Percentiles rank a stretch among this genome's conserved stretches.
Conservation (phyloP, 768 basidiomycete species). For the Omphalotus guepiniiformis region DNA sequence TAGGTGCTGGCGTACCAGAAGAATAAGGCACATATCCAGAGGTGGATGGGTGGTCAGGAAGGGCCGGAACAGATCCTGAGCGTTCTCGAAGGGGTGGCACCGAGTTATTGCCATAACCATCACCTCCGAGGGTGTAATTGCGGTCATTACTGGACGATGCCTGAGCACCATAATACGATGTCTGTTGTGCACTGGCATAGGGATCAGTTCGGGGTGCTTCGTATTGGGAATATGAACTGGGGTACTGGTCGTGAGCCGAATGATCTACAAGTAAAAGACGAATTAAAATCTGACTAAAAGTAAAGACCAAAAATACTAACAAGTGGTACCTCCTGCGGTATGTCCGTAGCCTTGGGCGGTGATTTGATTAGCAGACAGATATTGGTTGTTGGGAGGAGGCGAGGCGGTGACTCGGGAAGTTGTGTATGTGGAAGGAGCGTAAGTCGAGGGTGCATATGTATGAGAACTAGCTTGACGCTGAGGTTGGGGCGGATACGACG, state of each 20-base stretch:
- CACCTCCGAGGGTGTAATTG: conserved; percentile 55
- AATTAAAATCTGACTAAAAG: background rate
- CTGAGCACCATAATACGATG: background rate
- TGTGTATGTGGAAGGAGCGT: conserved; percentile 33
- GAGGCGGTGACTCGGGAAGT: conserved; percentile 15
- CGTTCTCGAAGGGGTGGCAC: conserved; percentile 38
- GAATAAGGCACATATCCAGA: conserved; percentile 14
- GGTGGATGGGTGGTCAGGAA: conserved; percentile 19
- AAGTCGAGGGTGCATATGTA: conserved; percentile 36
- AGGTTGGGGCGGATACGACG: conserved; percentile 42
- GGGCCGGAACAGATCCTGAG: conserved; percentile 18
- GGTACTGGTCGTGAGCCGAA: conserved; percentile 50
- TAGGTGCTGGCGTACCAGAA: conserved; percentile 27
- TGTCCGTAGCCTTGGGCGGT: conserved; percentile 48
- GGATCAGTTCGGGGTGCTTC: conserved; percentile 32
- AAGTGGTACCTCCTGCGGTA: conserved; percentile 45
- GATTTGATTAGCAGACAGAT: conserved; percentile 29
- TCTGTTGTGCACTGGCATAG: conserved; percentile 21
- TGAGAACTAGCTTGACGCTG: conserved; percentile 35
- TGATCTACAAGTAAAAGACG: conserved; percentile 40
- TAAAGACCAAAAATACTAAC: conserved; percentile 31
- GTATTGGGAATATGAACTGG: conserved; percentile 43
- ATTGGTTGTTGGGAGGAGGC: conserved; percentile 25
- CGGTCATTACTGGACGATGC: conserved; percentile 19
- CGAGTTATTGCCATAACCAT: conserved; percentile 47